Base-by-base conservation (phyloP, 331 rosid genomes). In the Acacia pycnantha region DNA sequence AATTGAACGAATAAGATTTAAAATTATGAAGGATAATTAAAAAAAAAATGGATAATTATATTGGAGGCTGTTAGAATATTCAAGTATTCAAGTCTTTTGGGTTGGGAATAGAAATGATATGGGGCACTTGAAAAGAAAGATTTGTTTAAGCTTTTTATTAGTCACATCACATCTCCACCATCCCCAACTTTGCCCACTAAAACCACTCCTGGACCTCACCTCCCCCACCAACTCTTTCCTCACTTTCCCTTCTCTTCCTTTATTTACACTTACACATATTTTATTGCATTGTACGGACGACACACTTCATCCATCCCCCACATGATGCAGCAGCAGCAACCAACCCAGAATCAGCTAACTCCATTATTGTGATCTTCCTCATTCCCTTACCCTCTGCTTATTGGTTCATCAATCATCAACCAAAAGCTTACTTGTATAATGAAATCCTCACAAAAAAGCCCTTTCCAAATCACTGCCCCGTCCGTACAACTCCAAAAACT, bases 161-260 rank as follows among this genome's bases (percentile, higher is more conserved):
- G 89, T 86, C 91, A 87, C 88, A 84, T 84, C 87, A 87, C 88
- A 84, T 82, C 87, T 81, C 89, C 89, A 91, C 91, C 88, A 88
- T 10, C 64, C 33, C 84, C 88, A 77, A 85, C 86, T 77, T 50
- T 81, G 53, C 70, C 58, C 50, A 3, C 70, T 46, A 59, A 54
- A 66, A 74, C 84, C 85, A 83, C 82, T 74, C 79, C 10, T 87
- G 91, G 88, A 86, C 86, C 90, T 90, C 92, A 90, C 94, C 5
- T 88, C 86, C 90, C 79, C 84, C 88, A 88, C 94, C 97, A 90
- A 90, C 90, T 91, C 86, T n/a, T 12, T 21, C 12, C 0, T 54
- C 41, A 80, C n/a, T 85, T 74, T 6, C 59, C 72, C 59, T 44
- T 78, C 53, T 66, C 41, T 37, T 58, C 74, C 82, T 72, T 70